These are phyloP conservation scores for Gymnopus androsaceus DNA, from an alignment of 1,284 basidiomycete genomes.

Conservation along the genomic window DNA sequence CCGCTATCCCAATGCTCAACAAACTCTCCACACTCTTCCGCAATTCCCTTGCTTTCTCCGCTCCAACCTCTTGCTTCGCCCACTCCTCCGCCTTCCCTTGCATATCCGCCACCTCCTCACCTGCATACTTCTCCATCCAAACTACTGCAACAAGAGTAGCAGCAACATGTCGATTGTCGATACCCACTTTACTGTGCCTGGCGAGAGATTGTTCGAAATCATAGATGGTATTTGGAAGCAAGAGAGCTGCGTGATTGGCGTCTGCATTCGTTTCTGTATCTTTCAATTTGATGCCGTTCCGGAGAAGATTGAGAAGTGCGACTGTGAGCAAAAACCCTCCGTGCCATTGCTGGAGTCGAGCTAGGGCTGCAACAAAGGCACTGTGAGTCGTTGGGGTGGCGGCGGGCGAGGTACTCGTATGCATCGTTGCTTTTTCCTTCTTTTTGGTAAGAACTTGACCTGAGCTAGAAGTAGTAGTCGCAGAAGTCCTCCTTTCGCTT, in stretches of 20 bases:
- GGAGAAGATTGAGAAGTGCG: neutral
- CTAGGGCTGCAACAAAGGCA: neutral
- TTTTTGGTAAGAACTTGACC: too few species aligned
- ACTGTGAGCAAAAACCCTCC: neutral
- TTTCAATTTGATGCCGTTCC: neutral
- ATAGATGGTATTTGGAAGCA: neutral
- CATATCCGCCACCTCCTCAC: neutral
- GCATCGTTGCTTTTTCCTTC: neutral
- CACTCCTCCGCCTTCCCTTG: neutral
- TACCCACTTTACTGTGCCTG: neutral
- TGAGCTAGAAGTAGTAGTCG: too few species aligned
- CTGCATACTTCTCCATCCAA: conserved; percentile 1
- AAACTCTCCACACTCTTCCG: neutral
- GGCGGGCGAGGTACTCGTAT: neutral
- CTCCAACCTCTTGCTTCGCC: neutral
- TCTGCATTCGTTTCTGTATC: too few species aligned
- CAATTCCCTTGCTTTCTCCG: neutral
- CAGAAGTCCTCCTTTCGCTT: too few species aligned
- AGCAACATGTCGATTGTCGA: conserved; percentile 1
- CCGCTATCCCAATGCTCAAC: too few species aligned
- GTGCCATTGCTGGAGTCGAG: conserved; percentile 4
- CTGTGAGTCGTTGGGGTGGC: neutral
- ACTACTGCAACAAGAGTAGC: neutral
- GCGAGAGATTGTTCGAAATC: neutral
- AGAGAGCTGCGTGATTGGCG: too few species aligned